Base-by-base conservation (phyloP, 139 green algal species). In the Chlorella sp. region DNA sequence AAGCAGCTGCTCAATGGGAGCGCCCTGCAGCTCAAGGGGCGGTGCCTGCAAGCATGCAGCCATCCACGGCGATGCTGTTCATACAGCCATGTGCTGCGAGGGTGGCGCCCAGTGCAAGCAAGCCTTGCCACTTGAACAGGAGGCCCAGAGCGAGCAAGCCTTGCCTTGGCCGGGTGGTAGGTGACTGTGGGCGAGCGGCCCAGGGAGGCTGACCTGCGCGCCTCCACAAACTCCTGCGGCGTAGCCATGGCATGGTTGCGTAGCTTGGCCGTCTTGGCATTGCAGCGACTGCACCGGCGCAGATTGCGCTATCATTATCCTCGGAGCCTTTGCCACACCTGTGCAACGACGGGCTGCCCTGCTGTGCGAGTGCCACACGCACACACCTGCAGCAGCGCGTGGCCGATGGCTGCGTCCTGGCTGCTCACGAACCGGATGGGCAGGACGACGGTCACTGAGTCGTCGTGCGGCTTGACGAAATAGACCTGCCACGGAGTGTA, bases 181-280 rank as follows among this genome's bases (percentile, higher is more conserved):
- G 23, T 36, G 61, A 26, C 33, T 6, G 23, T 67, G 20, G 61
- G 61, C 34, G 61, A 27, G n/a, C 26, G 33, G 61, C 61, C 61
- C 3, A 27, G 29, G 2, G 61, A 26, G 2, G 61, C 23, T 17
- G 23, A 34, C 23, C 61, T 27, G 2, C 61, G 61, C 10, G 61
- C 61, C 61, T 67, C 61, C 27, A 67, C 61, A 67, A 67, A 67
- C 61, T 67, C 61, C 27, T 67, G 61, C 10, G 17, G 17, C 42
- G 42, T n/a, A n/a, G n/a, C n/a, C 10, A 24, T 17, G 42, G 17
- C 42, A 55, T 24, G 42, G 42, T 55, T 55, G 42, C 42, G n/a
- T n/a, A 55, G 42, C 10, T 55, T 55, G 42, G 42, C 10, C 10
- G 17, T 55, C 42, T 55, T 55, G 42, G 10, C 17, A 55, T 55